A percentile compares a stretch with the other conserved stretches of the same genome.
Conservation (phyloP, 2,329 filamentous ascomycete species). For the Fusarium dimerum region DNA sequence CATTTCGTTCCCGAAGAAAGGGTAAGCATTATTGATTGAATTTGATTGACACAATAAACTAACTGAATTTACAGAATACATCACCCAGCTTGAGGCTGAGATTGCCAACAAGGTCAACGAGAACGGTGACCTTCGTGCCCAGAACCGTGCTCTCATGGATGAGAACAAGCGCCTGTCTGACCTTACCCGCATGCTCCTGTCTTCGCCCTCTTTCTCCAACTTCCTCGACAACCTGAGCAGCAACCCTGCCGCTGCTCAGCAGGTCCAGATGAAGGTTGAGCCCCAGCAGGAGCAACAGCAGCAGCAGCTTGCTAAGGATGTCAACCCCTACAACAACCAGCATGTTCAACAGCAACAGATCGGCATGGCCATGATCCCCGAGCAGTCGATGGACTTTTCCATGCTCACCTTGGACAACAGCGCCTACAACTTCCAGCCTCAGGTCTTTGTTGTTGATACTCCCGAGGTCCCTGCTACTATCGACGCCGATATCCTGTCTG, state of each 20-base stretch:
- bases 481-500: constrained; percentile 64
- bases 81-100: constrained; percentile 88
- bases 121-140: constrained; percentile 73
- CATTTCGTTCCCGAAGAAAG: constrained; percentile 97
- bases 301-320: constrained; percentile 63
- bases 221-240: constrained; percentile 72
- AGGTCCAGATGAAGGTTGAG: constrained; percentile 41
- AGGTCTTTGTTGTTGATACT: constrained; percentile 75
- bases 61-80: constrained; percentile 72
- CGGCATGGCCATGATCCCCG: constrained; percentile 81
- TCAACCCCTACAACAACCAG: constrained; percentile 60
- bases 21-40: constrained; percentile 58
- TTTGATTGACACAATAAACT: constrained; percentile 5
- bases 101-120: constrained; percentile 83
- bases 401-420: constrained; percentile 61
- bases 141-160: constrained; percentile 80
- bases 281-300: constrained; percentile 42
- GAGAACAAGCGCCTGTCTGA: constrained; percentile 82
- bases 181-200: constrained; percentile 78
- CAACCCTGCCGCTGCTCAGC: constrained; percentile 51
- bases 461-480: constrained; percentile 64
- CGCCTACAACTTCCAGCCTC: constrained; percentile 64
- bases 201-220: constrained; percentile 79
- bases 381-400: constrained; percentile 74
- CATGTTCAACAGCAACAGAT: constrained; percentile 67